Percentiles rank a stretch among this genome's conserved stretches.
phyloP scores from a whole-genome alignment of 164 flowering plant species.

The Euptelea pleiosperma region DNA sequence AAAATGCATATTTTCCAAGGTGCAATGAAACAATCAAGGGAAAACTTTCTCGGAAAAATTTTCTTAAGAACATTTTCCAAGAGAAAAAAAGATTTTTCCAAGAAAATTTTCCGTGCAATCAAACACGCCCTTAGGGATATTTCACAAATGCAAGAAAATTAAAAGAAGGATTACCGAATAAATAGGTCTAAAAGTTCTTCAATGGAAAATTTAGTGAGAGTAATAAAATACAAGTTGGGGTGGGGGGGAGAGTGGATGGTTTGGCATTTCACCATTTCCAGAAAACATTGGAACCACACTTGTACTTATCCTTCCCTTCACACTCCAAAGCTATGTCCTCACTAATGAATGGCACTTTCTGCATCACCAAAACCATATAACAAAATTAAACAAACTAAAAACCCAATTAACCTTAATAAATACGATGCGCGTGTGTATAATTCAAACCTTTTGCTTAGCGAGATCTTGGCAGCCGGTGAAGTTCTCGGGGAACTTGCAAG shows the following conservation, averaged over 20 bases:
- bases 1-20: too few species aligned
- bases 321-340: constrained; percentile 85
- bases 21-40: too few species aligned
- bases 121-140: too few species aligned
- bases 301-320: constrained; percentile 93
- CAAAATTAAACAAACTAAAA: too few species aligned
- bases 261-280: constrained; percentile 88
- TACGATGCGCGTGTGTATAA: too few species aligned
- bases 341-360: constrained; percentile 83
- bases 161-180: constrained; percentile 1
- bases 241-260: constrained; percentile 5
- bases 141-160: too few species aligned
- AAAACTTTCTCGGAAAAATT: too few species aligned
- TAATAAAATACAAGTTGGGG: constrained; percentile 27
- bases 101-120: too few species aligned
- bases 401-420: too few species aligned
- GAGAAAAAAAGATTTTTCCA: too few species aligned
- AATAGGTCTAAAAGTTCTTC: constrained; percentile 5
- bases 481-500: constrained; percentile 98
- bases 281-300: constrained; percentile 97
- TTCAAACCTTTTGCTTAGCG: constrained; percentile 87
- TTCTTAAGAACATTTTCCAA: too few species aligned
- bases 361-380: constrained; percentile 31
- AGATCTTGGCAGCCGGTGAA: constrained; percentile 99
- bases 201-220: constrained; percentile 2